These are phyloP conservation scores for Diutina pseudorugosa DNA, from an alignment of 1,139 yeast species.

Conservation along the genomic window DNA sequence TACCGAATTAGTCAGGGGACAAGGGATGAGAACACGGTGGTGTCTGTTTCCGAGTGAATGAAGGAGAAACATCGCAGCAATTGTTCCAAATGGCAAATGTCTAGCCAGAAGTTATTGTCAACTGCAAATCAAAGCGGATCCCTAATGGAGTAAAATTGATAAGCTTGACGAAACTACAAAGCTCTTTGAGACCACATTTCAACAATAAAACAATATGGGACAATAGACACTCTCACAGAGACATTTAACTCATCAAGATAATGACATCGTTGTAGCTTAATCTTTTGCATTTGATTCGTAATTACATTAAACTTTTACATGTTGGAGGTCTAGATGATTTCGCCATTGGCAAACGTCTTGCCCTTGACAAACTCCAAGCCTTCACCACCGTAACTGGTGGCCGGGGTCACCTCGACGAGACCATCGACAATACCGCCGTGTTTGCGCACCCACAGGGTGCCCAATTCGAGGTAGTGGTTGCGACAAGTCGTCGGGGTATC, in stretches of 20 bases:
- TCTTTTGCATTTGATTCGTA: not conserved
- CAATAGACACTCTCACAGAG: no score
- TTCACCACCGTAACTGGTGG: constrained; percentile 77
- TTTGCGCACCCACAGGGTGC: constrained; percentile 62
- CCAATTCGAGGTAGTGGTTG: constrained; percentile 48
- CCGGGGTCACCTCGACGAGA: constrained; percentile 67
- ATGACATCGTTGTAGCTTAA: no score
- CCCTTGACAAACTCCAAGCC: constrained; percentile 55
- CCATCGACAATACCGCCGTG: constrained; percentile 56
- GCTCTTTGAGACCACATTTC: no score
- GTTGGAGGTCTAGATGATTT: constrained; percentile 16
- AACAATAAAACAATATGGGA: no score
- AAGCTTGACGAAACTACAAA: no score
- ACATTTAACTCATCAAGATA: no score
- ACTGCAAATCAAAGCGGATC: no score
- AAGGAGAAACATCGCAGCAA: no score
- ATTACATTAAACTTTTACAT: not conserved
- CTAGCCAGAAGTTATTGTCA: no score
- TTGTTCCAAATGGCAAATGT: no score
- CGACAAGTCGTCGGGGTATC: constrained; percentile 85
- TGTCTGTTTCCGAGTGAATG: no score
- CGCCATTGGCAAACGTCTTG: constrained; percentile 31
- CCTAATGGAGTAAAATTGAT: no score
- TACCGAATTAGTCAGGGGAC: not conserved
- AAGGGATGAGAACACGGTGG: not conserved